Conservation (phyloP, 1,284 basidiomycete species). For the Papiliotrema laurentii region DNA sequence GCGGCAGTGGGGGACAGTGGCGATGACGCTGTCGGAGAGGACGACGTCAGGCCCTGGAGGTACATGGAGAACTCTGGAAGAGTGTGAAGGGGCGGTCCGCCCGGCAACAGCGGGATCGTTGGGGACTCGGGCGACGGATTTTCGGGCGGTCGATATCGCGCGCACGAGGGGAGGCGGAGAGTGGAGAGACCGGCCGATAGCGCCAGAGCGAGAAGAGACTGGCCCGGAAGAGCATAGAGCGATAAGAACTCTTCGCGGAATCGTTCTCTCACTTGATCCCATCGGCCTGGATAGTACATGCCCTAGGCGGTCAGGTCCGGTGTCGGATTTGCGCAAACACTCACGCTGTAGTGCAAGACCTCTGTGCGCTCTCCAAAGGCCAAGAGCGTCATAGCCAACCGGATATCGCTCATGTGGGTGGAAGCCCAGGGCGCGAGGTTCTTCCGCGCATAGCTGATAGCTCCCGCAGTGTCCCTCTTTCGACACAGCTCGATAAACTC, state of each 20-base stretch:
- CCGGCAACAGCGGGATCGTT: conserved; percentile 26
- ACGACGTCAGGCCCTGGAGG: conserved; percentile 4
- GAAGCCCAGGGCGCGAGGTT: conserved; percentile 78
- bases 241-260: conserved; percentile 81
- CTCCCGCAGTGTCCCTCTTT: conserved; percentile 62
- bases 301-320: conserved; percentile 35
- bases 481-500: conserved; percentile 91
- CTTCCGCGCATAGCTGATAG: conserved; percentile 79
- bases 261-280: conserved; percentile 65
- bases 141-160: conserved; percentile 53
- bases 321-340: conserved; percentile 1
- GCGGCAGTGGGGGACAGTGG: conserved; percentile 9
- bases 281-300: conserved; percentile 72
- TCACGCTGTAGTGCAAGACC: conserved; percentile 45
- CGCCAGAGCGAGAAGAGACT: conserved; percentile 77
- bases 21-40: conserved; percentile 5
- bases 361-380: conserved; percentile 55
- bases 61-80: conserved; percentile 16
- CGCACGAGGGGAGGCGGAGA: conserved; percentile 68
- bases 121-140: conserved; percentile 8
- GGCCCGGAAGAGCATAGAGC: conserved; percentile 77
- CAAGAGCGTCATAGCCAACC: conserved; percentile 70
- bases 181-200: conserved; percentile 83
- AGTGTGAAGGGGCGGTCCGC: conserved; percentile 33
- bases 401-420: conserved; percentile 69